Base-by-base conservation (phyloP, 768 basidiomycete species). In the Pilatotrama ljubarskyi region DNA sequence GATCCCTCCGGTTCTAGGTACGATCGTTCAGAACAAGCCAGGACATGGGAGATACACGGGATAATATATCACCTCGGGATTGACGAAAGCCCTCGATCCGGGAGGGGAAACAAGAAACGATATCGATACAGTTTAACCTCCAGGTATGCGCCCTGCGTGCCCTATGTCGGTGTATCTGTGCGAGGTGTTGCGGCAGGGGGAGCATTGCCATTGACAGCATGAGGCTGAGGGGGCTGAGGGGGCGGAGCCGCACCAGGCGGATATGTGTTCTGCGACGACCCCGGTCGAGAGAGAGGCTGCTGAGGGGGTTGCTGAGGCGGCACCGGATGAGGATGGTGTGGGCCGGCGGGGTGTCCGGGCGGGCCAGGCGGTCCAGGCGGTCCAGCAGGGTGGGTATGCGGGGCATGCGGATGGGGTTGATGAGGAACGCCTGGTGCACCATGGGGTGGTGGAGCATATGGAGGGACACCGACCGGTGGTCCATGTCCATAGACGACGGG, bases 251-350 rank as follows among this genome's bases (percentile, higher is more conserved):
- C 75, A 17, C 74, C 73, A 29, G 83, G 75, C 5, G 83, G 72
- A 68, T 79, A 83, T 38, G 75, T 64, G 69, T 85, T 84, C 55
- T 64, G 63, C 1, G 87, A 84, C 3, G 88, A 85, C 36, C 80
- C 77, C 17, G 85, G 84, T 44, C 85, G 82, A 17, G 85, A 83
- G 51, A 74, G 64, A 20, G 77, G 71, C 50, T 74, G 76, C 22
- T 70, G 72, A 35, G 67, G 76, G 11, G 72, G 70, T 9, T 52
- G 59, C 18, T 74, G 75, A 41, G 77, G 73, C 5, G 74, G 72
- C 14, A 75, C 74, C 14, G 62, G 65, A 44, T 65, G 70, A 50
- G 69, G 72, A 50, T 68, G 70, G 55, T 64, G 68, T 20, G 65
- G 73, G 14, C 56, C 51, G 7, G 20, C 37, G 15, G 61, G 58